Conservation (phyloP, 257 asterid genomes). For the Solanum megistacrolobum region DNA sequence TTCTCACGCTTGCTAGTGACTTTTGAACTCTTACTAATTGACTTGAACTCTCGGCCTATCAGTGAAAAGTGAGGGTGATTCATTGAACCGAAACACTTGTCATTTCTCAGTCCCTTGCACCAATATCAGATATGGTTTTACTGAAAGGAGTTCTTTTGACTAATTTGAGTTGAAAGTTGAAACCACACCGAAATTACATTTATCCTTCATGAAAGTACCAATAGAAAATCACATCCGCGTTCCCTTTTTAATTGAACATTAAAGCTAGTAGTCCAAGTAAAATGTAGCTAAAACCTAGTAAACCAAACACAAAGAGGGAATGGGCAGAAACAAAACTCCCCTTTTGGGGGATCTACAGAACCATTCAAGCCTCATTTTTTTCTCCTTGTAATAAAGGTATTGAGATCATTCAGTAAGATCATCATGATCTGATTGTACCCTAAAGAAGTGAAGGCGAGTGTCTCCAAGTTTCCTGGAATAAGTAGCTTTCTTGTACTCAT, state of each 20-base stretch:
- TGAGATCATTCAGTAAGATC: not conserved
- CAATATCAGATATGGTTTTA: not conserved
- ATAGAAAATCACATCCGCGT: not conserved
- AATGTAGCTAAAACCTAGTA: not conserved
- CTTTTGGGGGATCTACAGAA: not conserved
- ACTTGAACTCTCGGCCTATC: not conserved
- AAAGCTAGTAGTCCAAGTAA: not conserved
- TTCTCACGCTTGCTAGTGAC: not conserved
- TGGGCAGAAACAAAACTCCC: not conserved
- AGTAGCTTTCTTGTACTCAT: conserved; percentile 32
- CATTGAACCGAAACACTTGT: not conserved
- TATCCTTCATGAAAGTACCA: not conserved
- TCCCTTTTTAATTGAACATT: not conserved
- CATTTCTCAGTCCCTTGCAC: not conserved
- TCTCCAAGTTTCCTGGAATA: conserved; percentile 26
- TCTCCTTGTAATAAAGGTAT: not conserved
- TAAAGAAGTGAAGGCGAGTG: conserved; percentile 28
- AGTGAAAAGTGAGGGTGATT: not conserved
- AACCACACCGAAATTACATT: not conserved
- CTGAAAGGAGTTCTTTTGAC: not conserved
- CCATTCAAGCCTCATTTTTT: not conserved
- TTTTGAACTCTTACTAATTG: not conserved
- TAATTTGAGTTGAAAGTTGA: not conserved
- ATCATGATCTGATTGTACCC: not conserved
- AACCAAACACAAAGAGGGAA: not conserved